Evolutionary conservation across 2,329 filamentous ascomycete genomes (phyloP).

Genomic region (Sclerotinia spermophila): DNA sequence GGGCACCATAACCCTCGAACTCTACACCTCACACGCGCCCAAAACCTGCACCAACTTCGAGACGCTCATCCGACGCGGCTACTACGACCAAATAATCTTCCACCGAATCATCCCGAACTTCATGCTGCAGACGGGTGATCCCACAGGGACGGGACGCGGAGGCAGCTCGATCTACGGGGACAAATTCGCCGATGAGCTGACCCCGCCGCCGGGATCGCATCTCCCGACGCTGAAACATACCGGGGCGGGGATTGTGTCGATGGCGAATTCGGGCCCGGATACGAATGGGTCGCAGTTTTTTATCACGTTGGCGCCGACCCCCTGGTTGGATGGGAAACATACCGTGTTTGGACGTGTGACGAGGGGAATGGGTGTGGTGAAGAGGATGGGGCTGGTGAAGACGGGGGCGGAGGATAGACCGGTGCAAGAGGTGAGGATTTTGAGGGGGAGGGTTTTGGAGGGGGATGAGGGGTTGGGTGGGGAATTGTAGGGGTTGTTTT

Average conservation of each 20-base stretch:
- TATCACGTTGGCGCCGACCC: conserved; percentile 87
- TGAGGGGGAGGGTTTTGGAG: conserved; percentile 68
- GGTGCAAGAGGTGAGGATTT: conserved; percentile 75
- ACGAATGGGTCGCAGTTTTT: conserved; percentile 97
- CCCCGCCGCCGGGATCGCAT: conserved; percentile 42
- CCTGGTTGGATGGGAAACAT: conserved; percentile 96
- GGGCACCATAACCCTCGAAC: conserved; percentile 82
- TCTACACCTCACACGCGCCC: conserved; percentile 86
- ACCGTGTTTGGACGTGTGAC: conserved; percentile 94
- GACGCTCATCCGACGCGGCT: conserved; percentile 74
- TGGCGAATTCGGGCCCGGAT: conserved; percentile 92
- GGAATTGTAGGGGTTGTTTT: not conserved
- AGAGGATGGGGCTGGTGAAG: conserved; percentile 83
- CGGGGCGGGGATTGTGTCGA: conserved; percentile 87
- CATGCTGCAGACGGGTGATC: conserved; percentile 95
- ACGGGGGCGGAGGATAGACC: conserved; percentile 80
- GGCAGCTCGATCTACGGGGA: conserved; percentile 88
- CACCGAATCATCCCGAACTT: conserved; percentile 95
- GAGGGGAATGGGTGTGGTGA: conserved; percentile 75
- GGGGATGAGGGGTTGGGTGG: conserved; percentile 41
- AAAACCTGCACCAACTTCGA: conserved; percentile 83
- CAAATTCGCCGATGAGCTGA: conserved; percentile 91
- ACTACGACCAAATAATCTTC: conserved; percentile 84
- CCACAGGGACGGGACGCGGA: conserved; percentile 87
- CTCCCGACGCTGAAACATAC: conserved; percentile 73